Base-by-base conservation (phyloP, 805 yeast species). In the Wickerhamomyces queroliae region DNA sequence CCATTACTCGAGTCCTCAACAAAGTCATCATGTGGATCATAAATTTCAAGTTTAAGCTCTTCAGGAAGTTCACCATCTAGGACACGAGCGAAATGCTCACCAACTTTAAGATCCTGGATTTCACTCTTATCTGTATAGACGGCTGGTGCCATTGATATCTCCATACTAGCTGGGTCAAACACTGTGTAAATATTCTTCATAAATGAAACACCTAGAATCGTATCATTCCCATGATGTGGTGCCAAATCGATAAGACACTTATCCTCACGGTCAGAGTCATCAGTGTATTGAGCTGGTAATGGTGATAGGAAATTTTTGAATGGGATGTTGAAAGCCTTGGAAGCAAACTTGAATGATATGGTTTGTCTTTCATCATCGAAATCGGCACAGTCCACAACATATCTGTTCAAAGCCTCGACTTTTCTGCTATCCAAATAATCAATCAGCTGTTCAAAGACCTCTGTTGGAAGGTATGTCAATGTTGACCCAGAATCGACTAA, bases 131-230 rank as follows among this genome's bases (percentile, higher is more conserved):
- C 16, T 4, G 49, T 45, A 28, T 42, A 43, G 3, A 42, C 31
- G 4, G 52, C 45, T 4, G 55, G 53, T 7, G 59, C 59, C 19
- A 54, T 24, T 3, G 50, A 45, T 5, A 54, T 33, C 21, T 50
- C 50, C 49, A 48, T 43, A 13, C 33, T 30, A 35, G 52, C 58
- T 8, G 52, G 32, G 37, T 55, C 59, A 35, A 48, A 55, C 10
- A 53, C 55, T 8, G 49, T 43, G 22, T 54, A 54, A 3, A 42
- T 11, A 10, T 47, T 29, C 34, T 47, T 44, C 7, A 54, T 40
- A 32, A 54, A 52, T 7, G 42, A 43, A 4, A 44, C 49, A 1
- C 59, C 59, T 11, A 54, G 29, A 3, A 54, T 42, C 1, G 51
- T 38, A 2, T 16, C 31, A 17, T 36, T 36, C 2, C 24, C 7